Conservation (phyloP, 805 yeast species). For the Lachancea kluyveri region DNA sequence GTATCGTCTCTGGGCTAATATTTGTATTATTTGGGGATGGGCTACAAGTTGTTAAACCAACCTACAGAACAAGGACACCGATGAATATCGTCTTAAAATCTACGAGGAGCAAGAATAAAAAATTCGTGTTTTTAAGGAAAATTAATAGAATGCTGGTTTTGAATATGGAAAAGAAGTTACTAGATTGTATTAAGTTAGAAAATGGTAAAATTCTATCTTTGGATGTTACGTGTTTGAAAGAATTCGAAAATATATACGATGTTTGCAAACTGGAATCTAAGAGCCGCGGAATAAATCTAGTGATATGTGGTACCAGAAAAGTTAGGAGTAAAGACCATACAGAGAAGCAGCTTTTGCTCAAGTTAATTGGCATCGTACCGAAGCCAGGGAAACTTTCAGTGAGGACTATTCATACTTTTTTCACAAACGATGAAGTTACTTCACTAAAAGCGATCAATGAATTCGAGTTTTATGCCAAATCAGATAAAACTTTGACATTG, state of each 20-base stretch:
- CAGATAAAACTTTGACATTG: background rate
- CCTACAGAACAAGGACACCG: slow-evolving; percentile 18
- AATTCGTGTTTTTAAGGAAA: slow-evolving; percentile 14
- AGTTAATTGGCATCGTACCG: slow-evolving; percentile 4
- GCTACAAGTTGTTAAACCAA: slow-evolving; percentile 15
- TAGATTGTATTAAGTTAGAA: slow-evolving; percentile 24
- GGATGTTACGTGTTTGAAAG: slow-evolving; percentile 7
- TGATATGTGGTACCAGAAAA: slow-evolving; percentile 1
- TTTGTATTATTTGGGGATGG: slow-evolving; percentile 22
- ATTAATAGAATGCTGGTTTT: slow-evolving; percentile 24
- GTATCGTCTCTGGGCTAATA: slow-evolving; percentile 4
- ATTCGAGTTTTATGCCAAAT: slow-evolving; percentile 1
- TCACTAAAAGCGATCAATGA: background rate
- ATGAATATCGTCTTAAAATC: slow-evolving; percentile 20
- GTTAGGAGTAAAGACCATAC: background rate
- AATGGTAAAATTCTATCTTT: slow-evolving; percentile 22
- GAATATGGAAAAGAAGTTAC: slow-evolving; percentile 16
- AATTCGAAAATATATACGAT: slow-evolving; percentile 1
- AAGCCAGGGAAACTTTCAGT: slow-evolving; percentile 5
- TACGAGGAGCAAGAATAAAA: slow-evolving; percentile 20
- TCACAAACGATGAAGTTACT: background rate
- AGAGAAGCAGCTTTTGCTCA: background rate
- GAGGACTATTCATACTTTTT: background rate
- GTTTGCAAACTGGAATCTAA: background rate
- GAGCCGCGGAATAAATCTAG: slow-evolving; percentile 1